These are phyloP conservation scores for Rosa chinensis DNA, from an alignment of 306 rosid species.

Conservation along the genomic window DNA sequence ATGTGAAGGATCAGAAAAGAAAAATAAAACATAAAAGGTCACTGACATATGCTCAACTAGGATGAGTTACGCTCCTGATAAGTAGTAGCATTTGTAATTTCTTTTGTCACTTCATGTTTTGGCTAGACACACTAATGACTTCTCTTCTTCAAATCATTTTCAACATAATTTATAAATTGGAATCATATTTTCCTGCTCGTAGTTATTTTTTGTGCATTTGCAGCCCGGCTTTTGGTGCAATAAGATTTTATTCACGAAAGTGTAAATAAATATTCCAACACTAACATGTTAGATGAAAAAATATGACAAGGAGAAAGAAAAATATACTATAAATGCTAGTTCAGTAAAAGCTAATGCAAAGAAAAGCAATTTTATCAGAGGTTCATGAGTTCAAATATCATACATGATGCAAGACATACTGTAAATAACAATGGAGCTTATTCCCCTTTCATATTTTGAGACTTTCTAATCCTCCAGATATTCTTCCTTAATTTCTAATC, in stretches of 20 bases:
- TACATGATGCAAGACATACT: not conserved
- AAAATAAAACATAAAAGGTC: not conserved
- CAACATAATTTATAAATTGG: not conserved
- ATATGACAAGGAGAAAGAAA: not conserved
- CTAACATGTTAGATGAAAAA: not conserved
- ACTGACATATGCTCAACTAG: not conserved
- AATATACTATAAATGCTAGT: not conserved
- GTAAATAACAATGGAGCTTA: not conserved
- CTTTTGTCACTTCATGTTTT: not conserved
- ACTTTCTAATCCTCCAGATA: not conserved
- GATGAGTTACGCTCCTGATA: not conserved
- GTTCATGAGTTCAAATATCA: not conserved
- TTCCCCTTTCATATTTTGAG: not conserved
- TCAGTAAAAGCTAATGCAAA: not conserved
- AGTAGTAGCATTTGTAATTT: not conserved
- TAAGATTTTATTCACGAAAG: not conserved
- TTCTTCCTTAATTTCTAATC: not conserved
- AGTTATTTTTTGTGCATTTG: not conserved
- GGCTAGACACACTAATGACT: not conserved
- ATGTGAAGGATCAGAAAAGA: not conserved
- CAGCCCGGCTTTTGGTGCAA: not conserved
- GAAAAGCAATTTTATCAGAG: not conserved
- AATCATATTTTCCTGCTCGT: not conserved
- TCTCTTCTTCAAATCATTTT: not conserved
- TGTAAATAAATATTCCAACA: not conserved